phyloP scores from a whole-genome alignment of 192 early-diverging fungal genomes.

The Allomyces arbusculus region DNA sequence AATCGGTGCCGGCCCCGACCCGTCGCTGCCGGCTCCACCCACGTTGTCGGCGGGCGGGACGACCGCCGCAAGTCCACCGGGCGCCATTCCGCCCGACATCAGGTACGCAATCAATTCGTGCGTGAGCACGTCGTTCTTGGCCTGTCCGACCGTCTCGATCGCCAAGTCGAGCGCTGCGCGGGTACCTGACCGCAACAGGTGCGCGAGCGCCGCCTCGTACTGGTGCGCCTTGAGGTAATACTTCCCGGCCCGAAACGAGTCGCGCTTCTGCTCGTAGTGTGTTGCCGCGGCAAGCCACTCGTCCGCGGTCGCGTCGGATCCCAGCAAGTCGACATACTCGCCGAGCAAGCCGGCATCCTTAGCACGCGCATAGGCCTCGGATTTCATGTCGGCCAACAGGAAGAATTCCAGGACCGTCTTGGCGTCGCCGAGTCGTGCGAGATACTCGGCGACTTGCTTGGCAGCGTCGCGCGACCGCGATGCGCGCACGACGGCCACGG shows the following conservation, averaged over 20 bases:
- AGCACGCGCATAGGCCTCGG: constrained; percentile 34
- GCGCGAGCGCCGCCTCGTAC: constrained; percentile 18
- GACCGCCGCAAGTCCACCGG: no score
- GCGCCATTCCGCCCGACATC: constrained; percentile 10
- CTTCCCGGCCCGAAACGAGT: constrained; percentile 22
- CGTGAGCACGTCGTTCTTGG: constrained; percentile 26
- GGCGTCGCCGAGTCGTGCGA: constrained; percentile 21
- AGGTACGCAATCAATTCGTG: constrained; percentile 33
- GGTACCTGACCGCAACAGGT: constrained; percentile 15
- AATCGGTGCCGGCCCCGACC: neutral
- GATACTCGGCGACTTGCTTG: constrained; percentile 22
- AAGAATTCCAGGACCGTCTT: constrained; percentile 31
- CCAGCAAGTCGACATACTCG: constrained; percentile 12
- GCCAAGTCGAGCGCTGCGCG: constrained; percentile 18
- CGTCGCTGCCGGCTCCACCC: neutral
- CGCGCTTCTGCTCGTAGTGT: constrained; percentile 21
- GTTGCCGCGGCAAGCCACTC: constrained; percentile 16
- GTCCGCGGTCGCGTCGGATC: constrained; percentile 18
- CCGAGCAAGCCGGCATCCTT: constrained; percentile 6
- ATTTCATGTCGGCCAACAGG: constrained; percentile 28
- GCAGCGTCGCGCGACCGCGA: constrained; percentile 28
- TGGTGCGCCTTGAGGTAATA: constrained; percentile 20
- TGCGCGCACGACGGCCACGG: constrained; percentile 20
- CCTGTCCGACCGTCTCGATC: constrained; percentile 29
- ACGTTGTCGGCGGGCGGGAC: no score